Conservation (phyloP, 306 rosid genomes). For the Cucumis cinereus region DNA sequence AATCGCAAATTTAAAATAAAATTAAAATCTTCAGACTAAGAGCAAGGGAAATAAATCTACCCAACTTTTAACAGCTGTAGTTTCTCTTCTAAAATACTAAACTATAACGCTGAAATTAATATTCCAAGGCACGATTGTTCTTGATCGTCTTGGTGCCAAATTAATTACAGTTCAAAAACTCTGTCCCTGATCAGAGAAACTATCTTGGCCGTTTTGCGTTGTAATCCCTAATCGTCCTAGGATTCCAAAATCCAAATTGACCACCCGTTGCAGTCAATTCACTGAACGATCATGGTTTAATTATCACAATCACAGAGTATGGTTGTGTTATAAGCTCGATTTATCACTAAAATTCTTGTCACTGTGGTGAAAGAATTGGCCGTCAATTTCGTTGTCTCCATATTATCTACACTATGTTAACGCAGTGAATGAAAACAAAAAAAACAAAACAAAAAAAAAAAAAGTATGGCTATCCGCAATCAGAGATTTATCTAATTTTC, state of each 20-base stretch:
- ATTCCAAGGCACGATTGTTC: too few species aligned
- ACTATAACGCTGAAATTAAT: too few species aligned
- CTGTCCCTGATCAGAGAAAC: background rate
- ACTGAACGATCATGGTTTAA: background rate
- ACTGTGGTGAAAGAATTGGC: background rate
- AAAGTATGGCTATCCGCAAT: background rate
- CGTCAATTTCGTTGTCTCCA: background rate
- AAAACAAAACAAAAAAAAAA: too few species aligned
- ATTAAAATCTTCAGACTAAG: too few species aligned
- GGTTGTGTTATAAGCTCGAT: background rate
- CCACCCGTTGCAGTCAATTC: background rate
- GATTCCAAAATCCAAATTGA: background rate
- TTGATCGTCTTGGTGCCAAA: too few species aligned
- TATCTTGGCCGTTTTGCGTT: background rate
- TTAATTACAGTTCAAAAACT: too few species aligned
- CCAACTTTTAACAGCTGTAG: too few species aligned
- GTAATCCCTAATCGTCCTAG: background rate
- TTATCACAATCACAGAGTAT: background rate
- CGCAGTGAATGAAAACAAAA: background rate
- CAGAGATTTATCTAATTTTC: background rate
- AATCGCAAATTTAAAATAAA: too few species aligned
- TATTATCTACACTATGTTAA: background rate
- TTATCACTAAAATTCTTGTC: too few species aligned
- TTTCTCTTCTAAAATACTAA: too few species aligned
- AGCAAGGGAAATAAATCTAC: too few species aligned